Base-by-base conservation (phyloP, 75 land plant species). In the Isoetes taiwanensis region DNA sequence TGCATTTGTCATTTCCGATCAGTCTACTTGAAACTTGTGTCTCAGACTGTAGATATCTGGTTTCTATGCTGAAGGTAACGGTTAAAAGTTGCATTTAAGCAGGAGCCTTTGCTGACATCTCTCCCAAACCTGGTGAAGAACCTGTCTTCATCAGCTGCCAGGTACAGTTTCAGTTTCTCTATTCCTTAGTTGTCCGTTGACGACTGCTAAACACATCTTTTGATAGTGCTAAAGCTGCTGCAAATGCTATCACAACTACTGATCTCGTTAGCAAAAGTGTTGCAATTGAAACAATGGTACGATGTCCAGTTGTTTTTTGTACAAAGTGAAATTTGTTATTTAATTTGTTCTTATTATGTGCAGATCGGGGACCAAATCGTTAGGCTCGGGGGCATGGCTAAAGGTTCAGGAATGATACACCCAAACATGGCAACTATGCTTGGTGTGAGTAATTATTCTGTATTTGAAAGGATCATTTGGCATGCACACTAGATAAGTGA, bases 381-480 rank as follows among this genome's bases (percentile, higher is more conserved):
- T 28, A 78, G 71, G 73, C 57, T 91, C 48, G 97, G 97, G 3
- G 97, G 97, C 55, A 86, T 86, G 82, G 94, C 97, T 12, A 91
- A 91, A 72, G 97, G 97, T 37, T 91, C 97, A 50, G 97, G 97
- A 21, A 91, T 91, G 97, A 91, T 91, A 57, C 94, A 91, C 59
- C 97, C 97, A 19, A 87, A 91, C 68, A 83, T 91, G 97, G 97
- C 94, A 33, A 91, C 97, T 27, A 76, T 91, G 97, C 97, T 91
- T 72, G 85, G 97, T 57, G 97, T 91, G 77, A 11, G 78, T 55
- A 21, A 28, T 48, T 23, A 41, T 50, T 1, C 28, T 12, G 11
- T 61, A 28, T 1, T 54, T 20, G 30, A 25, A 25, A 30, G 33
- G 17, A 56, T 56, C 35, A 17, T 20, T 56, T 28, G 24, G 55